These are phyloP conservation scores for Kingdonia uniflora DNA, from an alignment of 164 flowering plant species.

Conservation along the genomic window DNA sequence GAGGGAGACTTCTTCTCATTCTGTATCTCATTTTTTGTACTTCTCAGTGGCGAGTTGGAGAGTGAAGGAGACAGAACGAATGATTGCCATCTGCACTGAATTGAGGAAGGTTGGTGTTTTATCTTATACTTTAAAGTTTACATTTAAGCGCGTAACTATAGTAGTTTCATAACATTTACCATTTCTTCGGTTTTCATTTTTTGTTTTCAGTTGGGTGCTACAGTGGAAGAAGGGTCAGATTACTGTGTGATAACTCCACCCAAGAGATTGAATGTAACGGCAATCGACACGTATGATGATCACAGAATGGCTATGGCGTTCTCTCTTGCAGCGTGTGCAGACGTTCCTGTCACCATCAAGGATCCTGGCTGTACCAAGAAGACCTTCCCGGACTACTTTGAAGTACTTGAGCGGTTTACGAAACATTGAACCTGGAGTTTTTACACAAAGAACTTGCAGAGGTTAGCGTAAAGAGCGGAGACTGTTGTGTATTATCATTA, in stretches of 20 bases:
- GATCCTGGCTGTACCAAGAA: constrained; percentile 96
- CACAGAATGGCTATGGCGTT: constrained; percentile 99
- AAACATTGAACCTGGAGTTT: constrained; percentile 40
- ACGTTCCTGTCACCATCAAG: constrained; percentile 87
- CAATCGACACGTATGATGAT: constrained; percentile 93
- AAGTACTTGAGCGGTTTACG: constrained; percentile 59
- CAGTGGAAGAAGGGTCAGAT: constrained; percentile 95
- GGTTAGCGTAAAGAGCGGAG: too few relatives aligned
- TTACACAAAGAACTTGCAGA: too few relatives aligned
- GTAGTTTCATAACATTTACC: too few relatives aligned
- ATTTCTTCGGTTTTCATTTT: neutral
- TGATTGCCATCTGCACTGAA: constrained; percentile 98
- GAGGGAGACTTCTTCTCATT: too few relatives aligned
- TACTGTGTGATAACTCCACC: constrained; percentile 96
- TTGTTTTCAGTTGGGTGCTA: constrained; percentile 83
- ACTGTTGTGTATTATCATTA: too few relatives aligned
- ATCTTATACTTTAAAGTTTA: too few relatives aligned
- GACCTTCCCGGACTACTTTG: constrained; percentile 97
- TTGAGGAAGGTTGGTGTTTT: constrained; percentile 69
- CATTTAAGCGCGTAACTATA: too few relatives aligned
- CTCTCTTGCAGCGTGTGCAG: constrained; percentile 94
- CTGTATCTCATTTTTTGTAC: neutral
- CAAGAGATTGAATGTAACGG: constrained; percentile 70
- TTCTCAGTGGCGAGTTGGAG: constrained; percentile 95
- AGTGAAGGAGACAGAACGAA: constrained; percentile 96